These are phyloP conservation scores for Aspergillus eucalypticola DNA, from an alignment of 2,329 filamentous ascomycete genomes.

Conservation along the genomic window DNA sequence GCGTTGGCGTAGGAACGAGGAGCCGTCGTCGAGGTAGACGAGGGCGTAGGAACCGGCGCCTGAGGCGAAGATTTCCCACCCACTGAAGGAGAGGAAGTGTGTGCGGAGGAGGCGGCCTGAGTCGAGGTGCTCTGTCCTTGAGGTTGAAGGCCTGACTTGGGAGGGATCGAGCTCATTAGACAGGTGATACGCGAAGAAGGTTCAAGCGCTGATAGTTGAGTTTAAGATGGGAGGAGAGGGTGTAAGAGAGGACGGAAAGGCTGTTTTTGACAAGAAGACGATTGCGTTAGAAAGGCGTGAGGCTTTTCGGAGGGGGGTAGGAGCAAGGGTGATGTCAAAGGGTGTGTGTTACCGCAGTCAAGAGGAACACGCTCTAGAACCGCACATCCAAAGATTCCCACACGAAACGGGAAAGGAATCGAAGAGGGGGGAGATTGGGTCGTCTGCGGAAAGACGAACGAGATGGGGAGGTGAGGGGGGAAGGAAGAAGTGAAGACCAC, in stretches of 20 bases:
- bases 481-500: constrained; percentile 22
- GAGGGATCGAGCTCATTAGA: constrained; percentile 64
- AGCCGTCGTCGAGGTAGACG: constrained; percentile 46
- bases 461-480: constrained; percentile 12
- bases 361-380: constrained; percentile 23
- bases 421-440: constrained; percentile 2
- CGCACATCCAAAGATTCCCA: constrained; percentile 24
- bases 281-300: constrained; percentile 7
- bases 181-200: constrained; percentile 30
- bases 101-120: constrained; percentile 47
- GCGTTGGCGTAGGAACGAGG: constrained; percentile 63
- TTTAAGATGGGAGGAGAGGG: background rate
- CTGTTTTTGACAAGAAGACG: constrained; percentile 2
- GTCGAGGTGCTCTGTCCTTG: constrained; percentile 51
- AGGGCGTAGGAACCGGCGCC: constrained; percentile 17
- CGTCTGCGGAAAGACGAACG: constrained; percentile 8
- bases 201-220: constrained; percentile 8
- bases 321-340: constrained; percentile 20
- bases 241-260: constrained; percentile 15
- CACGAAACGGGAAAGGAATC: constrained; percentile 14
- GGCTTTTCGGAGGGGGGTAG: background rate
- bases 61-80: constrained; percentile 51
- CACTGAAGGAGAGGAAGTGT: constrained; percentile 45
- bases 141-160: constrained; percentile 51
- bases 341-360: constrained; percentile 20